Conservation (phyloP, 257 asterid species). For the Solanum pennellii region DNA sequence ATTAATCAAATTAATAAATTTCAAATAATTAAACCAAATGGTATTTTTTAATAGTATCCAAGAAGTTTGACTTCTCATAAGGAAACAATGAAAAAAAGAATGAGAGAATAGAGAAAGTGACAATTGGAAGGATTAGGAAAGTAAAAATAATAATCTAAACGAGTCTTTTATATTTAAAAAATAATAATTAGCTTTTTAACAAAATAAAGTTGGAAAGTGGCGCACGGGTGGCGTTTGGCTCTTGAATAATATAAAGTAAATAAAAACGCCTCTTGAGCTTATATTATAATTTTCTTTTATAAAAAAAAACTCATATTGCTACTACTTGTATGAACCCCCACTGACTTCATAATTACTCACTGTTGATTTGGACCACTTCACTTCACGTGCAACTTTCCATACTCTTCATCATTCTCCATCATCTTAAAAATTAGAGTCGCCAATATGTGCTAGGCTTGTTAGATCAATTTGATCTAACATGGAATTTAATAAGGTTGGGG, state of each 20-base stretch:
- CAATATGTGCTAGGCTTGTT: fast-evolving
- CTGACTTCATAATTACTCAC: neutral
- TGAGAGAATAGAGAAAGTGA: neutral
- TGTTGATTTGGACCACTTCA: neutral
- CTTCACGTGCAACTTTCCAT: neutral
- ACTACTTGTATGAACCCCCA: neutral
- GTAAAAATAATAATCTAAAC: neutral
- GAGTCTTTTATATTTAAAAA: neutral
- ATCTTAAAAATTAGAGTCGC: neutral
- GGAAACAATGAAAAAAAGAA: neutral
- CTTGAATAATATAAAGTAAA: neutral
- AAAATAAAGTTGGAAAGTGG: neutral
- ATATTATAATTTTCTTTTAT: no score
- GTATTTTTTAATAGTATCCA: neutral
- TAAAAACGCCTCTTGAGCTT: neutral
- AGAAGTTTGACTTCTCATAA: neutral
- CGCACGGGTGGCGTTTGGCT: neutral
- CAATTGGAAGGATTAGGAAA: neutral
- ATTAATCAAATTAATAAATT: neutral
- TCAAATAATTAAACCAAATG: neutral
- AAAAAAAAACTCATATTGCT: neutral
- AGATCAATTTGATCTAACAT: fast-evolving
- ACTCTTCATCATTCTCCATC: neutral
- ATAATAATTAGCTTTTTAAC: neutral
- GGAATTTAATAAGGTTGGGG: fast-evolving